phyloP scores from a whole-genome alignment of 2,329 filamentous ascomycete genomes.

The Xylaria sp. region DNA sequence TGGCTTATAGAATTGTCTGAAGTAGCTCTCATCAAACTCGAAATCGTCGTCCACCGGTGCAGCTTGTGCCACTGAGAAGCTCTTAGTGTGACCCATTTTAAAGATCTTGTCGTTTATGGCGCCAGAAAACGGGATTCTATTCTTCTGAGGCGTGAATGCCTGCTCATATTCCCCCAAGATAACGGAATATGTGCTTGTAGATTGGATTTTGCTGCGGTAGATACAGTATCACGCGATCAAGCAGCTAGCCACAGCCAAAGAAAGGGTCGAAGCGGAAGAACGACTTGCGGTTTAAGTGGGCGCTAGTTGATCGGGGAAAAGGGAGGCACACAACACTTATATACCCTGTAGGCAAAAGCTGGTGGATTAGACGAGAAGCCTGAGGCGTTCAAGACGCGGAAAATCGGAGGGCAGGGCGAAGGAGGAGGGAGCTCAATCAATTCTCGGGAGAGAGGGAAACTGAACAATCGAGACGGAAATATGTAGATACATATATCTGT shows the following conservation, averaged over 20 bases:
- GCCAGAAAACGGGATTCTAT: slow-evolving; percentile 40
- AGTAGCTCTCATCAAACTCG: slow-evolving; percentile 65
- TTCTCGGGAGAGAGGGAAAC: slow-evolving; percentile 41
- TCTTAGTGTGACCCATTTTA: slow-evolving; percentile 52
- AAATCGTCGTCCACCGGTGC: slow-evolving; percentile 56
- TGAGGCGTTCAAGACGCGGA: slow-evolving; percentile 37
- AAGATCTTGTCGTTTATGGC: slow-evolving; percentile 40
- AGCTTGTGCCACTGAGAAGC: slow-evolving; percentile 44
- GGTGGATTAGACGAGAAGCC: slow-evolving; percentile 1
- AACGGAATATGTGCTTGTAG: slow-evolving; percentile 30
- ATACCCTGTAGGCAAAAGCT: slow-evolving; percentile 15
- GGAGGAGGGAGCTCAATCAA: slow-evolving; percentile 39
- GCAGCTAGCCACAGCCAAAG: slow-evolving; percentile 25
- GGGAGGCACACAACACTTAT: slow-evolving; percentile 23
- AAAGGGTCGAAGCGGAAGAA: slow-evolving; percentile 8
- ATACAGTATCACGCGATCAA: slow-evolving; percentile 43
- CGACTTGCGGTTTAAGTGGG: slow-evolving; percentile 32
- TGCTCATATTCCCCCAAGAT: slow-evolving; percentile 45
- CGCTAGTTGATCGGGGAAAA: not conserved
- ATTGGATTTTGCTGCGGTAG: slow-evolving; percentile 36
- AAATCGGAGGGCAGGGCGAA: slow-evolving; percentile 35
- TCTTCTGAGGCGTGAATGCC: slow-evolving; percentile 35
- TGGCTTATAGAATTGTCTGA: slow-evolving; percentile 70
- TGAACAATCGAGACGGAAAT: slow-evolving; percentile 37
- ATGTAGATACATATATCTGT: slow-evolving; percentile 26